A percentile compares a stretch with the other conserved stretches of the same genome.
These are phyloP conservation scores for Fusarium sp. DNA, from an alignment of 2,329 filamentous ascomycete genomes.

Conservation along the genomic window DNA sequence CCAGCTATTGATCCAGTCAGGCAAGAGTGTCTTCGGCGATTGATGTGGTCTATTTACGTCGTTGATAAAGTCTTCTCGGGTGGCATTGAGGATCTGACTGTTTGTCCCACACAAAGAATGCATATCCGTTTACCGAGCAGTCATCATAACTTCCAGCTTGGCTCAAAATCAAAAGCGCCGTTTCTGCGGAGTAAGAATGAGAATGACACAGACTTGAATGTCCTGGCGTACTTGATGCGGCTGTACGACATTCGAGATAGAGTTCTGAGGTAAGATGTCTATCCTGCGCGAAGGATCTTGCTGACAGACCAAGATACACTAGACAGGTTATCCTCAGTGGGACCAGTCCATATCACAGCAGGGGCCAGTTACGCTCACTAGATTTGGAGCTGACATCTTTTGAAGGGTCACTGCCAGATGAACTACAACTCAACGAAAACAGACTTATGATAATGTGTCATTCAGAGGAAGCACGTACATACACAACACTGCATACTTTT, in stretches of 20 bases:
- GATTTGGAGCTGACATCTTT: slow-evolving; percentile 34
- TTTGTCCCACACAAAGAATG: slow-evolving; percentile 38
- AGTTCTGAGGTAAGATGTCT: slow-evolving; percentile 26
- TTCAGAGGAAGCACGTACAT: slow-evolving; percentile 32
- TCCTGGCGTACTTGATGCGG: slow-evolving; percentile 29
- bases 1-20: slow-evolving; percentile 20
- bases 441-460: slow-evolving; percentile 40
- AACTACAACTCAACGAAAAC: slow-evolving; percentile 24
- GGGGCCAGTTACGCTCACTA: slow-evolving; percentile 10
- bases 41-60: slow-evolving; percentile 42
- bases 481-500: slow-evolving; percentile 28
- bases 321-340: slow-evolving; percentile 29
- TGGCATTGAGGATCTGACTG: slow-evolving; percentile 42
- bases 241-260: slow-evolving; percentile 37
- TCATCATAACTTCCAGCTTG: slow-evolving; percentile 41
- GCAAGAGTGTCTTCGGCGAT: slow-evolving; percentile 38
- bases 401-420: slow-evolving; percentile 27
- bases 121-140: slow-evolving; percentile 40
- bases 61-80: slow-evolving; percentile 41
- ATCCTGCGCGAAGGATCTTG: too few species aligned
- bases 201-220: slow-evolving; percentile 19
- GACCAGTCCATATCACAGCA: slow-evolving; percentile 23
- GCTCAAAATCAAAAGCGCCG: slow-evolving; percentile 23
- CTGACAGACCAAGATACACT: slow-evolving; percentile 18
- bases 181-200: slow-evolving; percentile 18